Evolutionary conservation across 352 stramenopile genomes (phyloP).

Genomic region (Phytopythium cucurbitacearum): DNA sequence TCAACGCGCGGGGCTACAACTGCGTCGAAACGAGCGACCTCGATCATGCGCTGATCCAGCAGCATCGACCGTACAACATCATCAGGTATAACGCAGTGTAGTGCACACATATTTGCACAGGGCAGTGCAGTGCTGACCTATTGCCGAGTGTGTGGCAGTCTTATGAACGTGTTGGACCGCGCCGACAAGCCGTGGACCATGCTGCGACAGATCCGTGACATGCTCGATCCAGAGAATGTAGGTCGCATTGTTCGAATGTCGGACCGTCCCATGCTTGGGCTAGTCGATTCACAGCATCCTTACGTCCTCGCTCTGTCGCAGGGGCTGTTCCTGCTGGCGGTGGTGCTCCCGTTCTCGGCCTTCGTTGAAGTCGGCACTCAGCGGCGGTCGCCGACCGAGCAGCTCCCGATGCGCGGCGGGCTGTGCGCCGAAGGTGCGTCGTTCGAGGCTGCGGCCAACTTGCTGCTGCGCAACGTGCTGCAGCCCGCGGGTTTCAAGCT

Average conservation of each 20-base stretch:
- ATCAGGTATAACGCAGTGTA: constrained; percentile 50
- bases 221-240: constrained; percentile 68
- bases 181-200: constrained; percentile 79
- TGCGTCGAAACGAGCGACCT: constrained; percentile 71
- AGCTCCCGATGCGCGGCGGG: constrained; percentile 62
- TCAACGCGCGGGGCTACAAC: constrained; percentile 76
- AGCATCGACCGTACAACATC: constrained; percentile 66
- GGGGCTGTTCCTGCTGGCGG: constrained; percentile 71
- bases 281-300: neutral
- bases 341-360: constrained; percentile 76
- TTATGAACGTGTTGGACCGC: constrained; percentile 82
- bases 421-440: constrained; percentile 50
- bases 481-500: constrained; percentile 72
- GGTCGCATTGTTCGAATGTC: neutral
- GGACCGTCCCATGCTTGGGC: neutral
- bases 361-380: constrained; percentile 80
- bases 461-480: constrained; percentile 66
- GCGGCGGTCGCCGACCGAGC: constrained; percentile 53
- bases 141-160: constrained; percentile 17
- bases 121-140: neutral
- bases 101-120: neutral
- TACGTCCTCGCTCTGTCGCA: constrained; percentile 8
- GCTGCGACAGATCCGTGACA: constrained; percentile 63
- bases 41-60: constrained; percentile 59
- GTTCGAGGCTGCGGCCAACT: constrained; percentile 60